A percentile compares a stretch with the other conserved stretches of the same genome.
Conservation (phyloP, 1,284 basidiomycete genomes). For the Polyporus tsugae region DNA sequence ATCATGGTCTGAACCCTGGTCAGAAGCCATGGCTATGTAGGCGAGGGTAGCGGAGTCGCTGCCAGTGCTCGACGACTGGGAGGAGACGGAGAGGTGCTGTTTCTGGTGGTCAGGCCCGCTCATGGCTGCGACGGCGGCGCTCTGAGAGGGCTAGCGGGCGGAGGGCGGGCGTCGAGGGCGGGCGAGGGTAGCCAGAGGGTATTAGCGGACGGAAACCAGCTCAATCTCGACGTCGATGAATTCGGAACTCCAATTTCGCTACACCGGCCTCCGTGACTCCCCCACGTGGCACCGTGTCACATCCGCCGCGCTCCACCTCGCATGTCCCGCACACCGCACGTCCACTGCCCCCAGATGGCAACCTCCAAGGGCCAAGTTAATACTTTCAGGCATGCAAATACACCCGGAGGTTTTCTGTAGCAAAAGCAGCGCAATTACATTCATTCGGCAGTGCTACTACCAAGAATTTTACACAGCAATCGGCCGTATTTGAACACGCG, state of each 20-base stretch:
- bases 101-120: constrained; percentile 40
- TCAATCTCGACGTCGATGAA: constrained; percentile 27
- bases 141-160: constrained; percentile 21
- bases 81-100: constrained; percentile 36
- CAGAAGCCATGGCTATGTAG: constrained; percentile 40
- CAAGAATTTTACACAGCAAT: neutral
- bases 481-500: neutral
- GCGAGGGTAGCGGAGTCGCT: constrained; percentile 41
- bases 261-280: constrained; percentile 19
- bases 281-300: constrained; percentile 24
- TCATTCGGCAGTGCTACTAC: neutral
- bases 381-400: neutral
- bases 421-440: neutral
- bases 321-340: too few species aligned
- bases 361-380: neutral
- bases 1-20: constrained; percentile 36
- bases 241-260: constrained; percentile 32
- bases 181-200: constrained; percentile 23
- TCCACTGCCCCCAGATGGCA: constrained; percentile 8
- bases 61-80: constrained; percentile 36
- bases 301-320: constrained; percentile 6
- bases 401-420: neutral
- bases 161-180: constrained; percentile 23
- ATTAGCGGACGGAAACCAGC: constrained; percentile 25
- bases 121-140: constrained; percentile 34